Percentiles rank a stretch among this genome's conserved stretches.
Conservation (phyloP, 257 asterid genomes). For the Striga asiatica region DNA sequence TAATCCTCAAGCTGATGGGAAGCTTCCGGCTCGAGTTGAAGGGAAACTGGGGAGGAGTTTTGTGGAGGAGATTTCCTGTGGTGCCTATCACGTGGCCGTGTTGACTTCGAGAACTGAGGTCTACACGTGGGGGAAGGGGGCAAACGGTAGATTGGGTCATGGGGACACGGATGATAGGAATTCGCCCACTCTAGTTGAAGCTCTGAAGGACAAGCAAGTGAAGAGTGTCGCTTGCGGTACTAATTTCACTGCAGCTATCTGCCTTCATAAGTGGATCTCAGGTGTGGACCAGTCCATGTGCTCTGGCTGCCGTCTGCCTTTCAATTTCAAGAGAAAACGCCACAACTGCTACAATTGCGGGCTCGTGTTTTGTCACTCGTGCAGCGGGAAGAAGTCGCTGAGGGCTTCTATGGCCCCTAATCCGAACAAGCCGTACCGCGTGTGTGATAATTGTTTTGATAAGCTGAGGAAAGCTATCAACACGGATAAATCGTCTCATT, state of each 20-base stretch:
- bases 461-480: conserved; percentile 39
- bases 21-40: not conserved
- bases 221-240: conserved; percentile 22
- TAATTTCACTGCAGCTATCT: conserved; percentile 22
- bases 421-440: conserved; percentile 14
- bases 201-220: conserved; percentile 20
- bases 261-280: conserved; percentile 22
- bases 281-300: conserved; percentile 24
- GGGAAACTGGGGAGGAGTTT: conserved; percentile 17
- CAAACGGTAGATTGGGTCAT: conserved; percentile 27
- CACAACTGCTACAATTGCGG: conserved; percentile 33
- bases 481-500: conserved; percentile 57
- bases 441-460: conserved; percentile 16
- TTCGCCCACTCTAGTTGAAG: conserved; percentile 19
- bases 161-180: conserved; percentile 25
- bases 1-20: conserved; percentile 17
- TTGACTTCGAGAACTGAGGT: conserved; percentile 24
- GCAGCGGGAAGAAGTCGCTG: conserved; percentile 15
- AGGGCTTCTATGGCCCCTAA: conserved; percentile 20
- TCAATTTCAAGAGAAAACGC: conserved; percentile 26
- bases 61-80: conserved; percentile 26
- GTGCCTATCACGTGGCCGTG: conserved; percentile 25
- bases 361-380: conserved; percentile 14
- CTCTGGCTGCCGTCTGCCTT: conserved; percentile 17
- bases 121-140: conserved; percentile 30